phyloP scores from a whole-genome alignment of 2,329 filamentous ascomycete species.

The Trichoderma citrinoviride region DNA sequence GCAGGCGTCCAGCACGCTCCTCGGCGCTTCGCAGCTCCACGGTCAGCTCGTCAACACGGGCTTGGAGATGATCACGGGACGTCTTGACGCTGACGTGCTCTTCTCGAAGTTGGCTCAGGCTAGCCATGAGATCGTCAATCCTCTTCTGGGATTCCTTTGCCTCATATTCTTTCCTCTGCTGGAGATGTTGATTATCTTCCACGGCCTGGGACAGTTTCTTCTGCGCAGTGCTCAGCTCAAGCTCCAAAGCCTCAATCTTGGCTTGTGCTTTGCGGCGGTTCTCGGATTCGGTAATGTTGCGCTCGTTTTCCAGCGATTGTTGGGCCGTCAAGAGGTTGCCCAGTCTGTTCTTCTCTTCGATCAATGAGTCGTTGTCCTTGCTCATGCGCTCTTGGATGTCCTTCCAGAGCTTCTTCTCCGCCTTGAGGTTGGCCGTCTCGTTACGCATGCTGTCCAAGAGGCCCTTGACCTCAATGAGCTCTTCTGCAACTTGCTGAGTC shows the following conservation, averaged over 20 bases:
- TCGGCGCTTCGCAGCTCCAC: constrained; percentile 87
- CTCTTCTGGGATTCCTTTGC: constrained; percentile 83
- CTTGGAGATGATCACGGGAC: constrained; percentile 82
- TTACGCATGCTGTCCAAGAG: constrained; percentile 83
- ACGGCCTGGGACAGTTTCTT: constrained; percentile 78
- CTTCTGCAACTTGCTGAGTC: constrained; percentile 88
- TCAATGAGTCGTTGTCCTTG: constrained; percentile 81
- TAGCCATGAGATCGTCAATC: constrained; percentile 85
- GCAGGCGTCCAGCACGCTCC: constrained; percentile 77
- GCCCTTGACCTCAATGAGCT: constrained; percentile 81
- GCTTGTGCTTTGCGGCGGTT: constrained; percentile 73
- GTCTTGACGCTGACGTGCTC: constrained; percentile 85
- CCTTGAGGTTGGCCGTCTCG: constrained; percentile 88
- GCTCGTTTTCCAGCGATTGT: constrained; percentile 88
- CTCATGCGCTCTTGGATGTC: constrained; percentile 84
- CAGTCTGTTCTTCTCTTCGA: constrained; percentile 80
- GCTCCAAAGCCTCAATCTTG: constrained; percentile 74
- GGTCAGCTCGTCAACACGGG: constrained; percentile 81
- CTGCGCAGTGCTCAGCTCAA: constrained; percentile 74
- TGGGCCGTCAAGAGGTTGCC: constrained; percentile 80
- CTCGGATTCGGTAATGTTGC: constrained; percentile 80
- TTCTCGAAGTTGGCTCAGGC: constrained; percentile 76
- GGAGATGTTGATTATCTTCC: constrained; percentile 79
- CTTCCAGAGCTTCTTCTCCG: constrained; percentile 92
- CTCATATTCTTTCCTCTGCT: constrained; percentile 86